Percentiles rank a stretch among this genome's conserved stretches.
Evolutionary conservation across 192 early-diverging fungal genomes (phyloP).

Genomic region (Mortierella antarctica): DNA sequence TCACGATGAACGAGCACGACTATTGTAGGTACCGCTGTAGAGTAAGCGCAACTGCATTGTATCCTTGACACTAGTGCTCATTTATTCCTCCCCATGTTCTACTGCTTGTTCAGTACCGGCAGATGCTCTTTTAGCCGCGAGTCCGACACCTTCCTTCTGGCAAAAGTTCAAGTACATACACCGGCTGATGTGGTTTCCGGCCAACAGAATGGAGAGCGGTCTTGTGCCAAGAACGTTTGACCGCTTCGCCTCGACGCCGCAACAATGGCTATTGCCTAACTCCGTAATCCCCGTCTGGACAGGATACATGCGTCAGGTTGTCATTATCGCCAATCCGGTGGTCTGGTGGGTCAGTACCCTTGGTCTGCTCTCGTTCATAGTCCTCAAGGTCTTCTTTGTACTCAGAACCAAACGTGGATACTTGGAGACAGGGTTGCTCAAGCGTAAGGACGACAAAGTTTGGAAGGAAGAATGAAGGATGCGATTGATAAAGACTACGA

Average conservation of each 20-base stretch:
- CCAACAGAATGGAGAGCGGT: no score
- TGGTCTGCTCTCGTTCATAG: neutral
- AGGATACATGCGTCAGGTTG: conserved; percentile 47
- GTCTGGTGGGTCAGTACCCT: conserved; percentile 24
- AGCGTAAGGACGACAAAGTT: conserved; percentile 15
- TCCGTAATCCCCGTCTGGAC: conserved; percentile 86
- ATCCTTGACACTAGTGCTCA: no score
- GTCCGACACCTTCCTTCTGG: conserved; percentile 69
- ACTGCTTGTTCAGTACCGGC: no score
- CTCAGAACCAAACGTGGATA: conserved; percentile 63
- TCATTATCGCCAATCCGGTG: conserved; percentile 26
- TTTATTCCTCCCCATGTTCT: no score
- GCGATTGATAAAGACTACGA: conserved; percentile 8
- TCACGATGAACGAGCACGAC: conserved; percentile 36
- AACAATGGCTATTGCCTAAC: conserved; percentile 83
- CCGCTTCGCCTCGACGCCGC: conserved; percentile 83
- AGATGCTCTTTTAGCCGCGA: no score
- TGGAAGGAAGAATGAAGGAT: neutral
- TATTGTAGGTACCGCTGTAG: conserved; percentile 8
- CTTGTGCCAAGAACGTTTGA: conserved; percentile 57
- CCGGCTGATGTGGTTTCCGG: conserved; percentile 73
- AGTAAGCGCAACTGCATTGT: no score
- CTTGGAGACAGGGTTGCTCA: conserved; percentile 17
- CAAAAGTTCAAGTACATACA: conserved; percentile 88
- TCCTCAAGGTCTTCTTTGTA: conserved; percentile 48